phyloP scores from a whole-genome alignment of 345 rosid species.

The Citropsis articulata region DNA sequence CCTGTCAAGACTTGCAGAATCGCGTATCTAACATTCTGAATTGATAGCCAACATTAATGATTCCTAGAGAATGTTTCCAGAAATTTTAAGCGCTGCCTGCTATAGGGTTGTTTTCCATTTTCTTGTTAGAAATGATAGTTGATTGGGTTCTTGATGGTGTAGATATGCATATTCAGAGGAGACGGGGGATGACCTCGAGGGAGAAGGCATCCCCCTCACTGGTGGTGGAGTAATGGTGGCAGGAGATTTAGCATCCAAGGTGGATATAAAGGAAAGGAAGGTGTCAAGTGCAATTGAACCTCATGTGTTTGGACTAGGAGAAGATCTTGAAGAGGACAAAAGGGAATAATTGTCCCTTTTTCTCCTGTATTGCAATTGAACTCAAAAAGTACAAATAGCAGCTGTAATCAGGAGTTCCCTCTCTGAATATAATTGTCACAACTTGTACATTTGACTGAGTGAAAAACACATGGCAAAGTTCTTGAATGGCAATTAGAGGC shows the following conservation, averaged over 20 bases:
- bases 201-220: conserved; percentile 29
- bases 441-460: not conserved
- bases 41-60: not conserved
- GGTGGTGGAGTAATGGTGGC: conserved; percentile 29
- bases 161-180: conserved; percentile 43
- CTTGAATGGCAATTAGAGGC: not conserved
- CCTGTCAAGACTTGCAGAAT: not conserved
- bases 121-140: not conserved
- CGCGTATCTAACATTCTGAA: not conserved
- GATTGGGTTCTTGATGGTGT: conserved; percentile 5
- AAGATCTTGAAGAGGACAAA: conserved; percentile 35
- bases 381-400: not conserved
- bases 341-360: conserved; percentile 18
- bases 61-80: not conserved
- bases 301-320: conserved; percentile 32
- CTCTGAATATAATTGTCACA: not conserved
- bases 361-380: conserved; percentile 1
- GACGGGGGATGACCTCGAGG: conserved; percentile 36
- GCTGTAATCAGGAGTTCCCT: not conserved
- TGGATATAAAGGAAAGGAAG: conserved; percentile 42
- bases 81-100: not conserved
- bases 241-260: conserved; percentile 29
- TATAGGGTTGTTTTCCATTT: not conserved
- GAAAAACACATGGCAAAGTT: not conserved
- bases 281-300: conserved; percentile 19